Percentiles rank a stretch among this genome's conserved stretches.
These are phyloP conservation scores for Pythium volutum DNA, from an alignment of 352 stramenopile species.

Conservation along the genomic window DNA sequence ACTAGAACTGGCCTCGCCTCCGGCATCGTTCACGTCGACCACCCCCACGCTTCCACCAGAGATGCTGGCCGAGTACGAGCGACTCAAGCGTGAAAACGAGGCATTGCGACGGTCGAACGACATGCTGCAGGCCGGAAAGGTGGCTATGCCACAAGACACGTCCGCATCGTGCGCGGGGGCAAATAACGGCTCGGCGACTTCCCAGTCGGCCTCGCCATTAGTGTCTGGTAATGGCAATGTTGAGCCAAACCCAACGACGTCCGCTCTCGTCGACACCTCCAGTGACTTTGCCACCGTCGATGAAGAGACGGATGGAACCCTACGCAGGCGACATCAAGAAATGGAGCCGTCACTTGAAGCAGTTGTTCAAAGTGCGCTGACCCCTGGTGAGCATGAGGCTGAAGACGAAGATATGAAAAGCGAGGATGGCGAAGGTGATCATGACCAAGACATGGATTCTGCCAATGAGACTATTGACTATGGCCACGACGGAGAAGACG, in stretches of 20 bases:
- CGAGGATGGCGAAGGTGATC: background rate
- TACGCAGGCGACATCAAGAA: background rate
- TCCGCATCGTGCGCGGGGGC: background rate
- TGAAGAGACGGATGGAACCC: background rate
- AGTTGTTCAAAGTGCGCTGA: no score
- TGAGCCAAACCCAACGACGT: background rate
- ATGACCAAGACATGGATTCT: background rate
- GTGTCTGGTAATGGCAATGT: background rate
- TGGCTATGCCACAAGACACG: background rate
- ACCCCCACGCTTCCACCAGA: slow-evolving; percentile 24
- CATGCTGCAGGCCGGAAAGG: slow-evolving; percentile 35
- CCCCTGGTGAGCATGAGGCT: background rate
- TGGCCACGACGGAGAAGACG: slow-evolving; percentile 16
- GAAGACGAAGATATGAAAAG: background rate
- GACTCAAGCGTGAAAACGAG: slow-evolving; percentile 65
- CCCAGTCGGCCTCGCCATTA: background rate
- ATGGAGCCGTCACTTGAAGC: background rate
- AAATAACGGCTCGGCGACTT: background rate
- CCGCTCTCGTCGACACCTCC: no score
- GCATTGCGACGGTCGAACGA: slow-evolving; percentile 62
- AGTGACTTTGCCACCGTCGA: background rate
- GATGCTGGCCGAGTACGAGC: slow-evolving; percentile 58
- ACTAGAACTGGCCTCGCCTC: background rate
- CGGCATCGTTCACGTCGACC: background rate
- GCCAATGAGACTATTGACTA: background rate